Evolutionary conservation across 768 basidiomycete genomes (phyloP).

Genomic region (Lactarius hatsudake): DNA sequence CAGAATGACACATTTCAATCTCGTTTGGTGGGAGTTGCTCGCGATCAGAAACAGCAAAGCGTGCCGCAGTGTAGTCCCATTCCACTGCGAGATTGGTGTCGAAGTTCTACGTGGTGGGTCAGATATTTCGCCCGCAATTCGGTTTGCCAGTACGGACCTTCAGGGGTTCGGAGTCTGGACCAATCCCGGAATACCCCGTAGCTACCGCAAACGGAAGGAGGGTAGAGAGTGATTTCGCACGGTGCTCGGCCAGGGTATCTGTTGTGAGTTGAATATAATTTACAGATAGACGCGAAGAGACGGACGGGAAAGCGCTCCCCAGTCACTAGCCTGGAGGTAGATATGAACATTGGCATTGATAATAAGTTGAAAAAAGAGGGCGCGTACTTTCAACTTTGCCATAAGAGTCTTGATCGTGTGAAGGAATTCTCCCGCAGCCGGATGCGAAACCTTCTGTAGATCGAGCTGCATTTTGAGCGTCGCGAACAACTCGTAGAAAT

Average conservation of each 20-base stretch:
- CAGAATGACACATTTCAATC: constrained; percentile 31
- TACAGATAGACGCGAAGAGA: constrained; percentile 1
- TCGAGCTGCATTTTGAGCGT: constrained; percentile 47
- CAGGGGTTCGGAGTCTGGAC: constrained; percentile 46
- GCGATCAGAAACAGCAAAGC: constrained; percentile 35
- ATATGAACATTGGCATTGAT: not conserved
- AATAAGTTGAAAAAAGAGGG: not conserved
- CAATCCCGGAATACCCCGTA: constrained; percentile 46
- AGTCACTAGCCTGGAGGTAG: constrained; percentile 53
- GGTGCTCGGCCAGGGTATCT: constrained; percentile 52
- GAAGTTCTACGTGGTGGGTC: constrained; percentile 41
- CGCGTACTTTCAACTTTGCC: constrained; percentile 59
- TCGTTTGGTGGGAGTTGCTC: constrained; percentile 22
- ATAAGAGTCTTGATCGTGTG: constrained; percentile 59
- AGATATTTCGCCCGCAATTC: not conserved
- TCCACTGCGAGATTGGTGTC: constrained; percentile 48
- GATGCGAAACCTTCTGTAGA: constrained; percentile 48
- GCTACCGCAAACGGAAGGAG: constrained; percentile 48
- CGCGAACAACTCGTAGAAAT: constrained; percentile 56
- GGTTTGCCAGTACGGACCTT: constrained; percentile 38
- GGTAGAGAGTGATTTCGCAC: constrained; percentile 36
- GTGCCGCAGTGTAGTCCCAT: constrained; percentile 36
- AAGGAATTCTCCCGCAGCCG: constrained; percentile 51
- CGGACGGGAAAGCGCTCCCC: constrained; percentile 65
- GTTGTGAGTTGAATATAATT: constrained; percentile 1